These are phyloP conservation scores for Agrocybe pediades DNA, from an alignment of 768 basidiomycete genomes.

Conservation along the genomic window DNA sequence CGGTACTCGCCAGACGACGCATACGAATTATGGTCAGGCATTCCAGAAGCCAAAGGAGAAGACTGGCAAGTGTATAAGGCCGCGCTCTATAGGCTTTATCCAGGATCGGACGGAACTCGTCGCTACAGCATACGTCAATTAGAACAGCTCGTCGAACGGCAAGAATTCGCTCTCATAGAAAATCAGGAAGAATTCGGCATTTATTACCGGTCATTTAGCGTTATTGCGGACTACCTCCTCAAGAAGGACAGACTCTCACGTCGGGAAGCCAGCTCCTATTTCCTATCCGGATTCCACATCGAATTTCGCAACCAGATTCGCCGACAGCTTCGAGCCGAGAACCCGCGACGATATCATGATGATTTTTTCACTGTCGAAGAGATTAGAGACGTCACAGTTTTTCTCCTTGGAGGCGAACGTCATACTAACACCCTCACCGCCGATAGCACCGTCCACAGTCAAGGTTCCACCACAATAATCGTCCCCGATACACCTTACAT, in stretches of 20 bases:
- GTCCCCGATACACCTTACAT: too few relatives aligned
- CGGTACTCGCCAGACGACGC: background rate
- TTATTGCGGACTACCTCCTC: background rate
- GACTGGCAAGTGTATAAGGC: constrained; percentile 1
- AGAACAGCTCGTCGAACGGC: background rate
- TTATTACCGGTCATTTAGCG: constrained; percentile 1
- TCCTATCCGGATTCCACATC: background rate
- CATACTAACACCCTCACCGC: too few relatives aligned
- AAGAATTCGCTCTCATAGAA: background rate
- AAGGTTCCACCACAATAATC: too few relatives aligned
- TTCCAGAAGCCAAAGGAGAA: background rate
- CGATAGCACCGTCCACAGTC: too few relatives aligned
- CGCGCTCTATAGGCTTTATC: background rate
- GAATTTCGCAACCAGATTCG: background rate
- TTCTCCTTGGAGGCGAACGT: too few relatives aligned
- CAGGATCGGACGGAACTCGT: background rate
- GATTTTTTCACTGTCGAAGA: background rate
- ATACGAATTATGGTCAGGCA: background rate
- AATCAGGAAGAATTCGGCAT: background rate
- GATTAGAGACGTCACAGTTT: background rate
- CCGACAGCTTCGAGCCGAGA: background rate
- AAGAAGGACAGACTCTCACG: background rate
- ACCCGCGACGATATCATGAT: background rate
- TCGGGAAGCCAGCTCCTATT: background rate
- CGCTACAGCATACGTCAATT: background rate